Evolutionary conservation across 2,329 filamentous ascomycete genomes (phyloP), one percentile per base, ranked within the genome.

Genomic region (Aspergillus ruber): DNA sequence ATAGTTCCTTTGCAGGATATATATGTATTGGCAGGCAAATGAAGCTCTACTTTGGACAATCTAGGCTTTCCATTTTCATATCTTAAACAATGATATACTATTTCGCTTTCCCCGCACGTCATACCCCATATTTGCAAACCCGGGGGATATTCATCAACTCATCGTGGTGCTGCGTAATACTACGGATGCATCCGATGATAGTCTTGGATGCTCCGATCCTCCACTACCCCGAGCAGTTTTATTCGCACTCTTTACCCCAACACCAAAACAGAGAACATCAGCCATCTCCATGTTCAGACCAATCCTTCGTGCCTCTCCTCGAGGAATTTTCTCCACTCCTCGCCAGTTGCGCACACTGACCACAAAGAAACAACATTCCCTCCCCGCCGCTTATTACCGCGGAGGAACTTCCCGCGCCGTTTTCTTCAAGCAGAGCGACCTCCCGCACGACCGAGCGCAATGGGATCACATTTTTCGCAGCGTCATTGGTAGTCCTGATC

Each of bases 361-460:
- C 12, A 50, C 50, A 20, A 55, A 49, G 29, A 51, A 50, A 17
- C 64, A 67, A 59, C 50, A 62, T 55, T 59, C 57, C 44, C 66
- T 78, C 9, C 71, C 71, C 12, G 80, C 80, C 7, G 71, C 79
- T 39, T 84, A 83, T 64, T 84, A 83, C 61, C 80, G 84, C 42
- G 83, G 83, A 44, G 84, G 84, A 21, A 86, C 83, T n/a, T 86
- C 83, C 13, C 79, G 83, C 50, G 84, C 81, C 12, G 71, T 87
- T 27, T 75, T 87, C 54, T 77, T 84, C 61, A 70, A 75, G 15
- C 60, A 70, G 21, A 58, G 68, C n/a, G 65, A 82, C 55, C 72
- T 84, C 0, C 80, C 81, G 0, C 12, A 45, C 0, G 59, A 76
- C 42, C 67, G 63, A 25, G 51, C 56, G 23, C 57, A 70, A 54